Percentiles rank a stretch among this genome's conserved stretches.
Evolutionary conservation across 148 eudicot species (phyloP).

Genomic region (Gaultheria prostrata): DNA sequence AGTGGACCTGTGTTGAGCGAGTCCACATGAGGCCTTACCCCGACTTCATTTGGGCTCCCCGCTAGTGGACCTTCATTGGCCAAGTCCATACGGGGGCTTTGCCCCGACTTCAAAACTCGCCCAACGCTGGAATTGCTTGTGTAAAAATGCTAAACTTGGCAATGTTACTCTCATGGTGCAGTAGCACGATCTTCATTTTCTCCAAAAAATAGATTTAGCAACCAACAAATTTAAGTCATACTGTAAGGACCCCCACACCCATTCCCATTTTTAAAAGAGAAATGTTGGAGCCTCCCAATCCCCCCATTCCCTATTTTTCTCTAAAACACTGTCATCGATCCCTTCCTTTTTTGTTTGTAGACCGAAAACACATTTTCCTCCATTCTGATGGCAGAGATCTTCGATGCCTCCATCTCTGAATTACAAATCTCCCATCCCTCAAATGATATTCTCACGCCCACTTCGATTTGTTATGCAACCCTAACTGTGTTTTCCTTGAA

Average conservation of each 20-base stretch:
- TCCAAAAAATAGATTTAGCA: not conserved
- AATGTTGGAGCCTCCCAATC: not conserved
- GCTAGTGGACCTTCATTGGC: no score
- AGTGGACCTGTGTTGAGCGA: no score
- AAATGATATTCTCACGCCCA: not conserved
- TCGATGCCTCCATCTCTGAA: not conserved
- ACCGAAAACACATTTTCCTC: not conserved
- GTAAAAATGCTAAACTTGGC: not conserved
- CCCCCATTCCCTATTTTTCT: not conserved
- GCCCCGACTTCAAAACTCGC: not conserved
- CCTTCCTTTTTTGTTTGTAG: not conserved
- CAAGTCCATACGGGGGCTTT: no score
- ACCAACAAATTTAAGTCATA: not conserved
- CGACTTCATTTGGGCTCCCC: no score
- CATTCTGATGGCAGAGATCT: not conserved
- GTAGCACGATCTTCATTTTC: not conserved
- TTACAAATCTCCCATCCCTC: not conserved
- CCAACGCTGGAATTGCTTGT: not conserved
- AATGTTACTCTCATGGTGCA: not conserved
- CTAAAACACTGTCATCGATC: not conserved
- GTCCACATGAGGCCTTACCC: no score
- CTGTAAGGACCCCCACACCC: not conserved
- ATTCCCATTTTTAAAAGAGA: not conserved
- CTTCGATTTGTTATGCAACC: not conserved
- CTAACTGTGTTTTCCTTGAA: constrained; percentile 1